phyloP scores from a whole-genome alignment of 371 early-diverging fungal genomes.

The Apophysomyces ossiformis region DNA sequence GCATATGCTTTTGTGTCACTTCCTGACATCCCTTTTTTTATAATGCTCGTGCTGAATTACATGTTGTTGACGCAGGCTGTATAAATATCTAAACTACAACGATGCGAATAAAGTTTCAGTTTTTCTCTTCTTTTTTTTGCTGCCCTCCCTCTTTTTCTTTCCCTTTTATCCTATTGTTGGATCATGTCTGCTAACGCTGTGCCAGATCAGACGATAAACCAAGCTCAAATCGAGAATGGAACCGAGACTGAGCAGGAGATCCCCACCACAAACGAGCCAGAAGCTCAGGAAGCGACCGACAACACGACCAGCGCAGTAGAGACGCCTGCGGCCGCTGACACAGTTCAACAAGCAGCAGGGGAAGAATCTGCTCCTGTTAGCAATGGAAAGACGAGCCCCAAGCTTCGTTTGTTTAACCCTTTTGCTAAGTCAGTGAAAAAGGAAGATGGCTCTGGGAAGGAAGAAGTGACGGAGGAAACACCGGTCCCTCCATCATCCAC shows the following conservation, averaged over 20 bases:
- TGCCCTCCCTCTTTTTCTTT: not conserved
- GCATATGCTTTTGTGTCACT: constrained; percentile 6
- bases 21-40: not conserved
- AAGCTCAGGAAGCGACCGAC: not conserved
- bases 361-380: not conserved
- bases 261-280: not conserved
- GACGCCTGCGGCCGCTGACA: not conserved
- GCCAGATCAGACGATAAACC: not conserved
- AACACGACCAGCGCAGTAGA: not conserved
- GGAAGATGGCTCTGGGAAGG: constrained; percentile 15
- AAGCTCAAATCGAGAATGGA: not conserved
- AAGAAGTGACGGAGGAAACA: constrained; percentile 9
- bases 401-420: constrained; percentile 12
- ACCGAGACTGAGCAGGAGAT: not conserved
- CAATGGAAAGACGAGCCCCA: constrained; percentile 13
- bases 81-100: not conserved
- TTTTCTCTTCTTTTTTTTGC: too few species aligned
- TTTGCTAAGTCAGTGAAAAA: constrained; percentile 13
- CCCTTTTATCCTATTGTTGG: not conserved
- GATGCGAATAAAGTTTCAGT: not conserved
- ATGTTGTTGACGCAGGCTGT: not conserved
- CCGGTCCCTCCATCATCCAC: not conserved
- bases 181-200: constrained; percentile 1
- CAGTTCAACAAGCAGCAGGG: not conserved
- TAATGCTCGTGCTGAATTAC: constrained; percentile 4